phyloP scores from a whole-genome alignment of 768 basidiomycete species.

The Leccinum incarnatum region DNA sequence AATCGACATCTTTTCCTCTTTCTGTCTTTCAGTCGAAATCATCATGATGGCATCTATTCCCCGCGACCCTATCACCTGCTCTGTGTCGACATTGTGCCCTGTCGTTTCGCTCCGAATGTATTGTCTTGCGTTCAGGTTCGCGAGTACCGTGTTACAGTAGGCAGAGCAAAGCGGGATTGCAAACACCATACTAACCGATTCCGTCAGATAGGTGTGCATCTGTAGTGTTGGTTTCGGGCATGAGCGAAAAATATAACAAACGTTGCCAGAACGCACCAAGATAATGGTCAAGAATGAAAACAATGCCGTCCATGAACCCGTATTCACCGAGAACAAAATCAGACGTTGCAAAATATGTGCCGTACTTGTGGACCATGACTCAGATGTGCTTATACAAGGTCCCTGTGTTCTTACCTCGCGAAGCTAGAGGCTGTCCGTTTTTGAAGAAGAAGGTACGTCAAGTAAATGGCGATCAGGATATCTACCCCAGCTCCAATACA shows the following conservation, averaged over 20 bases:
- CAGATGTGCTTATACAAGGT: background rate
- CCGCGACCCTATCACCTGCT: background rate
- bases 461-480: background rate
- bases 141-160: slow-evolving; percentile 19
- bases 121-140: slow-evolving; percentile 11
- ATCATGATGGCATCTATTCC: background rate
- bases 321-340: slow-evolving; percentile 12
- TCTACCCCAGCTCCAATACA: slow-evolving; percentile 6
- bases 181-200: background rate
- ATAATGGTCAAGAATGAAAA: slow-evolving; percentile 39
- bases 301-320: slow-evolving; percentile 49
- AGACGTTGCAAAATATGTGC: slow-evolving; percentile 8
- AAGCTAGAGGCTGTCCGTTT: background rate
- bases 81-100: background rate
- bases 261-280: slow-evolving; percentile 4
- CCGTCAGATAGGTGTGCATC: background rate
- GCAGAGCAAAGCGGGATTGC: slow-evolving; percentile 5
- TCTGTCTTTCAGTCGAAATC: background rate
- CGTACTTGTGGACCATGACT: slow-evolving; percentile 4
- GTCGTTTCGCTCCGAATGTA: slow-evolving; percentile 3
- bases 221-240: background rate
- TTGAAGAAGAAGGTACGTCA: slow-evolving; percentile 7
- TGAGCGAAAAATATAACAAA: background rate
- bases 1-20: background rate
- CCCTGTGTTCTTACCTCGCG: background rate